Evolutionary conservation across 208 protist genomes (phyloP).

Genomic region (Leishmania guyanensis): DNA sequence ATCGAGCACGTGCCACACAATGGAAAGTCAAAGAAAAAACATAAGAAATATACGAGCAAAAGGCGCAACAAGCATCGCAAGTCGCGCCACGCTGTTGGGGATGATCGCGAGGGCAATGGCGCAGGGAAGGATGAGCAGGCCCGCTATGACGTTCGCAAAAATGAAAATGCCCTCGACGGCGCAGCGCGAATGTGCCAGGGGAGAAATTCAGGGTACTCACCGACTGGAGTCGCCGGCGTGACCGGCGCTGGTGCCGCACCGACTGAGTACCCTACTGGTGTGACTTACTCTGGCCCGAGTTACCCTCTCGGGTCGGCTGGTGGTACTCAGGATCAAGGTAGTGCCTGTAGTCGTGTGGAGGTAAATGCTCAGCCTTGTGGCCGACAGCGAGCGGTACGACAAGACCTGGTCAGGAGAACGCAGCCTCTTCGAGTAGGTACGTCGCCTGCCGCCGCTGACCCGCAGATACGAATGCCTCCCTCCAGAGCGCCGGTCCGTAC

Average conservation of each 20-base stretch:
- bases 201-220: not conserved
- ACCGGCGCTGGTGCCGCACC: not conserved
- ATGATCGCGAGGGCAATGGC: not conserved
- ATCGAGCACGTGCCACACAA: slow-evolving; percentile 23
- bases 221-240: not conserved
- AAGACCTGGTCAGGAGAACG: not conserved
- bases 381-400: not conserved
- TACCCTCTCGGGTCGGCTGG: not conserved
- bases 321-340: not conserved
- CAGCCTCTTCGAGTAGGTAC: not conserved
- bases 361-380: not conserved
- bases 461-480: not conserved
- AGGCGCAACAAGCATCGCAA: slow-evolving; percentile 22
- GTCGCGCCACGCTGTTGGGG: not conserved
- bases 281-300: not conserved
- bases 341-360: not conserved
- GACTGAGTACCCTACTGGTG: not conserved
- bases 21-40: slow-evolving; percentile 18
- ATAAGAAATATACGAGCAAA: slow-evolving; percentile 26
- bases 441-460: not conserved
- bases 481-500: not conserved
- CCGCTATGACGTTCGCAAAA: not conserved
- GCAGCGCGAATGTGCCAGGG: slow-evolving; percentile 9
- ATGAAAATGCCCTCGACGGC: not conserved
- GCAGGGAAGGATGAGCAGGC: no score